Base-by-base conservation (phyloP, 2,329 filamentous ascomycete genomes). In the Davidsoniella virescens region DNA sequence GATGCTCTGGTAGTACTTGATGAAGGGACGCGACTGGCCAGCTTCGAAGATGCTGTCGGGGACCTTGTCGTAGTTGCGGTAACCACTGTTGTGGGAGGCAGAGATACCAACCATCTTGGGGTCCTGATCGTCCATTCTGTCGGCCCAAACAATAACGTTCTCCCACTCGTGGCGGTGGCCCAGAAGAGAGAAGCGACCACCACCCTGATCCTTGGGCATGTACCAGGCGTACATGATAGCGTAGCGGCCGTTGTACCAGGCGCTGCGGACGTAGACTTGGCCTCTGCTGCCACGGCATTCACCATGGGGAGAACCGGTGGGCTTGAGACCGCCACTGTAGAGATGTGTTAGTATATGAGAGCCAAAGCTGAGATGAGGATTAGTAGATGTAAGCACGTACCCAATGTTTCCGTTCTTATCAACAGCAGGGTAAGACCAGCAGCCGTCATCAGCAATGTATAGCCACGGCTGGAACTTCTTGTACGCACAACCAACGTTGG, bases 401-500 rank as follows among this genome's bases (percentile, higher is more conserved):
- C 69, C 66, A 14, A 72, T 78, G 56, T 80, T 67, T 2, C 77
- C 78, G 0, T 63, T 60, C 0, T 67, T 67, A 54, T 81, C 72
- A 1, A 81, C 76, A 1, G 71, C 76, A 0, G 76, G 76, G 57
- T 77, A 81, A 0, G 76, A 75, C 7, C 80, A 76, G 54, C 77
- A 81, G 43, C 77, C 76, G 56, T 74, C 73, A 16, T 68, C 66
- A 4, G 79, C 70, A 9, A 46, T 54, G 20, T 58, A 57, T 29
- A 65, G 56, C 52, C 57, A 63, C 9, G 63, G 63, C 55, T 63
- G 62, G 56, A 61, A 63, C 55, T 62, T 63, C n/a, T 61, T 56
- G 46, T 62, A 63, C 25, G 61, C 51, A 20, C 52, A 49, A 20
- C 63, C 62, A 36, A 57, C 54, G 6, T 55, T 56, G 47, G 55